phyloP scores from a whole-genome alignment of 1,139 yeast genomes.

The Yamadazyma triangularis region DNA sequence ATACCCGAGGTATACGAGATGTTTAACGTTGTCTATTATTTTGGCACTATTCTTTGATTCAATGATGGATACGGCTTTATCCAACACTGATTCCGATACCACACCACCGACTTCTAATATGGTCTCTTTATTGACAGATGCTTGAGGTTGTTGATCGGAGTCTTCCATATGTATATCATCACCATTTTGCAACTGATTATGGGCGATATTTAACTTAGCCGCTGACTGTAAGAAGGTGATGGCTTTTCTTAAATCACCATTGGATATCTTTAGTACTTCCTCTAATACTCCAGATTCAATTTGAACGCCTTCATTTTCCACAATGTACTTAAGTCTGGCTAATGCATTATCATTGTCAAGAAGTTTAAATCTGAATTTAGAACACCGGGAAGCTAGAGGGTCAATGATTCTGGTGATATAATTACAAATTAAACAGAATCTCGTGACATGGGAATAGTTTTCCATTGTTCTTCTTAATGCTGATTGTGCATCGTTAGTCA shows the following conservation, averaged over 20 bases:
- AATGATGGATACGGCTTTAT: conserved; percentile 36
- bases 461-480: conserved; percentile 97
- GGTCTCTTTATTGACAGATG: conserved; percentile 39
- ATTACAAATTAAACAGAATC: conserved; percentile 92
- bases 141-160: conserved; percentile 19
- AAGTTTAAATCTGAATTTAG: conserved; percentile 85
- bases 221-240: conserved; percentile 90
- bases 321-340: conserved; percentile 58
- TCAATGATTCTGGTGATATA: conserved; percentile 95
- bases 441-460: conserved; percentile 81
- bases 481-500: conserved; percentile 98
- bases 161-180: conserved; percentile 15
- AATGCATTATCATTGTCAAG: conserved; percentile 71
- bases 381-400: conserved; percentile 93
- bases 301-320: conserved; percentile 46
- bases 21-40: conserved; percentile 48
- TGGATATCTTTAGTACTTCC: conserved; percentile 62
- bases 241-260: conserved; percentile 91
- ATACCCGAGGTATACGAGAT: conserved; percentile 73
- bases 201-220: conserved; percentile 50
- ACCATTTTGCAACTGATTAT: conserved; percentile 7
- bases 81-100: conserved; percentile 55
- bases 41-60: conserved; percentile 28
- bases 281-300: conserved; percentile 47
- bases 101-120: conserved; percentile 83